Evolutionary conservation across 164 flowering plant species (phyloP).

Genomic region (Umbellularia californica): DNA sequence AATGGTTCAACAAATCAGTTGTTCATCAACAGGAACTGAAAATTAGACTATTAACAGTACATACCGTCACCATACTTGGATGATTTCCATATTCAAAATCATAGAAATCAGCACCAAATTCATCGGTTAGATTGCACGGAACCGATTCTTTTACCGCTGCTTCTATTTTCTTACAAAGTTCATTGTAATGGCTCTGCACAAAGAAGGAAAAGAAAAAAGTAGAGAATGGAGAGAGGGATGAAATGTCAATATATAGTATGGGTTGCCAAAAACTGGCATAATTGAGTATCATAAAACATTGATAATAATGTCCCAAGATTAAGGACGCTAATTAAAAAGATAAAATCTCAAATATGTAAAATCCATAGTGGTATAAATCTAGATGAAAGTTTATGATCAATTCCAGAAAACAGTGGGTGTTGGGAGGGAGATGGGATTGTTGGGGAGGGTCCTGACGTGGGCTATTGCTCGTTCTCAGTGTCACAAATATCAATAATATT

Average conservation of each 20-base stretch:
- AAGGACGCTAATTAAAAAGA: too few species aligned
- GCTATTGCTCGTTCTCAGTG: too few species aligned
- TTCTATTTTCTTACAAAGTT: conserved; percentile 34
- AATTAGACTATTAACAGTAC: background rate
- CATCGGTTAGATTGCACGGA: conserved; percentile 11
- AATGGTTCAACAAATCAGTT: too few species aligned
- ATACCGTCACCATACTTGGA: conserved; percentile 45
- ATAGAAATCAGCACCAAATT: conserved; percentile 29
- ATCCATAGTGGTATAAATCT: too few species aligned
- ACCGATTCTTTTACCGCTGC: conserved; percentile 12
- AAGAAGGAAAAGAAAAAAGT: background rate
- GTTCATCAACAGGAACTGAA: background rate
- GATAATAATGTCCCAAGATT: too few species aligned
- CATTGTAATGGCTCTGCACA: conserved; percentile 36
- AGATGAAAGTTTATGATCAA: too few species aligned
- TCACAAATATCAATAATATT: too few species aligned
- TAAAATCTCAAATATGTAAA: too few species aligned
- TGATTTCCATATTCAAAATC: conserved; percentile 30
- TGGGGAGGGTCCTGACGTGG: too few species aligned
- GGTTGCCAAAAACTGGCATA: background rate
- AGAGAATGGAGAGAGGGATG: background rate
- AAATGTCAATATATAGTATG: background rate
- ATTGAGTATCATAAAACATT: too few species aligned
- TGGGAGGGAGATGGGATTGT: too few species aligned
- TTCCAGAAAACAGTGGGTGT: too few species aligned